phyloP scores from a whole-genome alignment of 768 basidiomycete species.

The Kwoniella newhampshirensis region DNA sequence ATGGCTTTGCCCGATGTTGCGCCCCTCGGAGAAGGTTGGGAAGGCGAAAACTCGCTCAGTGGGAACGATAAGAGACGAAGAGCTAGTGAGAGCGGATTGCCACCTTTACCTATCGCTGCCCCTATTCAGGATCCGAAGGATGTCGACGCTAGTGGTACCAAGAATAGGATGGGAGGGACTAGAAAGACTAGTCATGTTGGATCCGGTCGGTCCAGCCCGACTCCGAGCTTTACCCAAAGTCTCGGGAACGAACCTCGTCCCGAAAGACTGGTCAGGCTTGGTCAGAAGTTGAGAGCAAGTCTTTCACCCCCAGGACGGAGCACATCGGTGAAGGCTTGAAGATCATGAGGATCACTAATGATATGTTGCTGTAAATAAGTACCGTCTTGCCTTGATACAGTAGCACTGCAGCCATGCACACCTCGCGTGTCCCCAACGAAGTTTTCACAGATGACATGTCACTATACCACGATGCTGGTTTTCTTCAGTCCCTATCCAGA shows the following conservation, averaged over 20 bases:
- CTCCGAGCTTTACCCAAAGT: background rate
- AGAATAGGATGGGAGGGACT: background rate
- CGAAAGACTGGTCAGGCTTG: slow-evolving; percentile 36
- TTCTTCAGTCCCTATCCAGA: too few species aligned
- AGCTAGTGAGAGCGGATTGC: slow-evolving; percentile 25
- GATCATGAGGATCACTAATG: too few species aligned
- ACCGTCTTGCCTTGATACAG: too few species aligned
- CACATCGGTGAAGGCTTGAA: background rate
- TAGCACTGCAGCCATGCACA: too few species aligned
- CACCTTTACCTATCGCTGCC: background rate
- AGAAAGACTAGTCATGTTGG: background rate
- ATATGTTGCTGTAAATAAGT: too few species aligned
- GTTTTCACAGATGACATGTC: too few species aligned
- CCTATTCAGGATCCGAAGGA: background rate
- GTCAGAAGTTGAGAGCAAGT: slow-evolving; percentile 23
- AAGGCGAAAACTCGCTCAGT: slow-evolving; percentile 28
- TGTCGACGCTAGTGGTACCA: background rate
- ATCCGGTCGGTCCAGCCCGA: background rate
- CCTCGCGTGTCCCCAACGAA: too few species aligned
- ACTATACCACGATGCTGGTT: too few species aligned
- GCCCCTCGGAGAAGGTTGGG: slow-evolving; percentile 39
- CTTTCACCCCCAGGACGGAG: background rate
- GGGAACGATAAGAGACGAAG: slow-evolving; percentile 37
- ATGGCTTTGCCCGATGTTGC: slow-evolving; percentile 38
- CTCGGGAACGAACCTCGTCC: slow-evolving; percentile 19